Evolutionary conservation across 1,284 basidiomycete genomes (phyloP), one percentile per base, ranked within the genome.

Genomic region (Cutaneotrichosporon sp.): DNA sequence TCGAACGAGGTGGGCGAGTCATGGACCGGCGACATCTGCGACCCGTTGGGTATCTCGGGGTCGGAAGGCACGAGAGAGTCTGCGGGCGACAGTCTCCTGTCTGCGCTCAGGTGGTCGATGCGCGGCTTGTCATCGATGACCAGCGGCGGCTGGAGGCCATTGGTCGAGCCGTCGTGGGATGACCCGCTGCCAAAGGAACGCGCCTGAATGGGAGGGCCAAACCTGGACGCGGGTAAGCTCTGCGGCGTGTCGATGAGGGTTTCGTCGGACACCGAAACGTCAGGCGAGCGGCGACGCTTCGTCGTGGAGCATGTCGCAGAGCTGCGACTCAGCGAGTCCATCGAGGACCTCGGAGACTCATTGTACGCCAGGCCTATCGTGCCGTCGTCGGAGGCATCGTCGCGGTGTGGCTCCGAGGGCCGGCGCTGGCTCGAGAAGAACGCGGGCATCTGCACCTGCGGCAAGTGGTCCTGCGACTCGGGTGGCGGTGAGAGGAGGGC

Each of bases 211-310:
- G 46, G 20, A 3, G 51, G 45, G 2, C 47, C 49, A 27, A 60
- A 45, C 3, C 22, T 24, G 33, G 24, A 34, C 3, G 34, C 33
- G 8, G 56, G 46, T 9, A 52, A 10, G 16, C 42, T 62, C 27
- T 65, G 58, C 0, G 64, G 64, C 6, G 64, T 65, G 51, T 47
- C 46, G 18, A 65, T 34, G 3, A 62, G 34, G 0, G 60, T 62
- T 33, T 62, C 64, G 25, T 65, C 63, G 1, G 61, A 63, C 1
- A 42, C 45, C 7, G 51, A 45, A 16, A 31, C 16, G 46, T 57
- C 55, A 4, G 31, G 55, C 34, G 55, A 57, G 13, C 29, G 46
- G 29, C 24, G 51, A 5, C 34, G 51, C 22, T 38, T 53, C 29
- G 33, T 38, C 3, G 47, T 50, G 25, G 47, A 50, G 25, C 27